Base-by-base conservation (phyloP, 192 early-diverging fungal genomes). In the Phlyctochytrium planicorne region DNA sequence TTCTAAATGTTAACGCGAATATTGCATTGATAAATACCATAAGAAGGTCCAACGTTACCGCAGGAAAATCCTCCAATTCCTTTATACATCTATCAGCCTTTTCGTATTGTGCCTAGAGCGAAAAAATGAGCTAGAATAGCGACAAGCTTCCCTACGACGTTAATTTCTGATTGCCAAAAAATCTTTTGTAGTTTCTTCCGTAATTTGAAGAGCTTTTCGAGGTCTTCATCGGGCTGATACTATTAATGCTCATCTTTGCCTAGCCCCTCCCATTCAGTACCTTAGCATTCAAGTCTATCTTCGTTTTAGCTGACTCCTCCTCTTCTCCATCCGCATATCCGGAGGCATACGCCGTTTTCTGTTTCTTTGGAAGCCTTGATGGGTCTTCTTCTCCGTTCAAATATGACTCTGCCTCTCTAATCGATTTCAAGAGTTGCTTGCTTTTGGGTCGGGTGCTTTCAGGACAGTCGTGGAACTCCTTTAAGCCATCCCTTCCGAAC, bases 101-200 rank as follows among this genome's bases (percentile, higher is more conserved):
- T 6, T 24, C 62, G 68, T 25, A 53, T 60, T 23, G 60, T 24
- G 33, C 40, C 10, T 35, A 30, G 23, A 55, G 24, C 24, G 23
- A 25, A 65, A 23, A 53, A 29, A 1, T 16, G 17, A 23, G 16
- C 30, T 32, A n/a, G 0, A 62, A 62, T 2, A 50, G 25, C 23
- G 0, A 20, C 16, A 20, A 34, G 34, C 20, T 32, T 34, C 30
- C 1, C 20, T 62, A 17, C n/a, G 12, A 65, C 65, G 14, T 63
- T 34, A 1, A 37, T 50, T 30, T 61, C 52, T 17, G 61, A 59
- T 14, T 63, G 60, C 25, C 52, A 60, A 32, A 70, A 34, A 32
- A 70, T 55, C 33, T 63, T 52, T 63, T 70, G 68, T 4, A 70
- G 60, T 10, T 70, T 70, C 59, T 60, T 70, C 12, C 68, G 60